Conservation (phyloP, 2,329 filamentous ascomycete genomes). For the Aspergillus sp. region DNA sequence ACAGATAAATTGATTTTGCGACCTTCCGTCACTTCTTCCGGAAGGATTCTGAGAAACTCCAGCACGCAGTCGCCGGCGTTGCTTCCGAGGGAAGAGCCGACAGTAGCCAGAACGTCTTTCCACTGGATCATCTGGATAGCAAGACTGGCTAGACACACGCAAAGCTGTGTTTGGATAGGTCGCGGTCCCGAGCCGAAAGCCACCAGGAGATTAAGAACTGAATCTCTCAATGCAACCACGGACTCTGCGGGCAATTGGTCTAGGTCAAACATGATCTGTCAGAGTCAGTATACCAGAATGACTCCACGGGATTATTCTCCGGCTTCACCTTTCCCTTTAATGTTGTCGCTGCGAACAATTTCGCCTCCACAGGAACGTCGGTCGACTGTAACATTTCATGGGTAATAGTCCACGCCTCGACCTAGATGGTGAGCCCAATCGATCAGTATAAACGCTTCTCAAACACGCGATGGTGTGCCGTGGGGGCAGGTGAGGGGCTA, state of each 20-base stretch:
- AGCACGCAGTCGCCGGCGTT: slow-evolving; percentile 82
- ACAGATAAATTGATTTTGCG: slow-evolving; percentile 99
- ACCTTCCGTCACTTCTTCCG: slow-evolving; percentile 98
- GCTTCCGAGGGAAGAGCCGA: slow-evolving; percentile 70
- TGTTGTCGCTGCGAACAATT: slow-evolving; percentile 94
- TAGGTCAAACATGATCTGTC: slow-evolving; percentile 92
- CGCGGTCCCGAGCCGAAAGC: slow-evolving; percentile 79
- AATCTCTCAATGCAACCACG: slow-evolving; percentile 74
- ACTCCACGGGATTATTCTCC: slow-evolving; percentile 3
- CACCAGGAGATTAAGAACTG: slow-evolving; percentile 78
- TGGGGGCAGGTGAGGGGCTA: slow-evolving; percentile 18
- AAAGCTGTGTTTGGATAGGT: slow-evolving; percentile 83
- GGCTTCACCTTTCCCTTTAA: slow-evolving; percentile 88
- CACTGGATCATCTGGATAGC: slow-evolving; percentile 95
- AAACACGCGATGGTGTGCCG: background rate
- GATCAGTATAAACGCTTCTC: slow-evolving; percentile 2
- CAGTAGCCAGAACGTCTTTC: slow-evolving; percentile 85
- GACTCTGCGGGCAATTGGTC: slow-evolving; percentile 79
- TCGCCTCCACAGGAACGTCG: slow-evolving; percentile 76
- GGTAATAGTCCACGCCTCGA: slow-evolving; percentile 87
- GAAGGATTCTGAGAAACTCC: slow-evolving; percentile 94
- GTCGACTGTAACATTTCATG: slow-evolving; percentile 80
- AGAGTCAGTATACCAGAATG: slow-evolving; percentile 25
- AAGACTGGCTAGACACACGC: slow-evolving; percentile 89
- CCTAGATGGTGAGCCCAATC: slow-evolving; percentile 49